phyloP scores from a whole-genome alignment of 208 protist genomes.

The Herpetomonas tarakana region DNA sequence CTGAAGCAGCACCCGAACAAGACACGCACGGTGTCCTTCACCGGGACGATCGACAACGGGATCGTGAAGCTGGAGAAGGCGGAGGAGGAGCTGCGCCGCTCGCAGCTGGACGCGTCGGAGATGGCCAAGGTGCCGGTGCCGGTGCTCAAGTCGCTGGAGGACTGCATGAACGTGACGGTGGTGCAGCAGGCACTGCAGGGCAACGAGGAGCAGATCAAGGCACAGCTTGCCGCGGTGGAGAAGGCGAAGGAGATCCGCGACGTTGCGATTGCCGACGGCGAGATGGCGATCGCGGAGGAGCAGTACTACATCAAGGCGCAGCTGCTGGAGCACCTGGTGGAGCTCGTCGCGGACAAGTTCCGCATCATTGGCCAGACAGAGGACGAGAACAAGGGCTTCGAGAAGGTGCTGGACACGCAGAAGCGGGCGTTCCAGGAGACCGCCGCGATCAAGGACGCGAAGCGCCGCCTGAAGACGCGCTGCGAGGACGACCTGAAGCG shows the following conservation, averaged over 20 bases:
- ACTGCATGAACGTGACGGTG: slow-evolving; percentile 71
- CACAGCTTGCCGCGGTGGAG: slow-evolving; percentile 46
- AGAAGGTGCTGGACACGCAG: slow-evolving; percentile 62
- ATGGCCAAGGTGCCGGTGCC: slow-evolving; percentile 50
- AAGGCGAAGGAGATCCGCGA: too few species aligned
- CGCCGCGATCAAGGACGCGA: slow-evolving; percentile 58
- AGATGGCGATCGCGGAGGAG: slow-evolving; percentile 77
- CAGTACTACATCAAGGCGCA: slow-evolving; percentile 77
- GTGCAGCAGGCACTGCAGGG: slow-evolving; percentile 54
- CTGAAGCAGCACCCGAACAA: slow-evolving; percentile 75
- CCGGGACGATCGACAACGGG: slow-evolving; percentile 60
- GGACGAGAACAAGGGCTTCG: slow-evolving; percentile 60
- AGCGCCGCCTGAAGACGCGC: slow-evolving; percentile 56
- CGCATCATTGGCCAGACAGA: slow-evolving; percentile 52
- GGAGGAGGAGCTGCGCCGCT: slow-evolving; percentile 37
- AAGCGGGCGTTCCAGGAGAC: slow-evolving; percentile 72
- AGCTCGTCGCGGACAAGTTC: slow-evolving; percentile 65
- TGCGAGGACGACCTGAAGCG: slow-evolving; percentile 68
- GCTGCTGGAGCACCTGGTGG: slow-evolving; percentile 65
- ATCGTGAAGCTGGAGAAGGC: slow-evolving; percentile 71
- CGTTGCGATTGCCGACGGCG: slow-evolving; percentile 62
- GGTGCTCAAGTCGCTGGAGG: slow-evolving; percentile 58
- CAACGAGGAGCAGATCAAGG: slow-evolving; percentile 60
- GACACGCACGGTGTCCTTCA: slow-evolving; percentile 67
- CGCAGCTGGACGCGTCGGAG: slow-evolving; percentile 55